A percentile compares a stretch with the other conserved stretches of the same genome.
These are phyloP conservation scores for Botrytis deweyae DNA, from an alignment of 2,329 filamentous ascomycete species.

Conservation along the genomic window DNA sequence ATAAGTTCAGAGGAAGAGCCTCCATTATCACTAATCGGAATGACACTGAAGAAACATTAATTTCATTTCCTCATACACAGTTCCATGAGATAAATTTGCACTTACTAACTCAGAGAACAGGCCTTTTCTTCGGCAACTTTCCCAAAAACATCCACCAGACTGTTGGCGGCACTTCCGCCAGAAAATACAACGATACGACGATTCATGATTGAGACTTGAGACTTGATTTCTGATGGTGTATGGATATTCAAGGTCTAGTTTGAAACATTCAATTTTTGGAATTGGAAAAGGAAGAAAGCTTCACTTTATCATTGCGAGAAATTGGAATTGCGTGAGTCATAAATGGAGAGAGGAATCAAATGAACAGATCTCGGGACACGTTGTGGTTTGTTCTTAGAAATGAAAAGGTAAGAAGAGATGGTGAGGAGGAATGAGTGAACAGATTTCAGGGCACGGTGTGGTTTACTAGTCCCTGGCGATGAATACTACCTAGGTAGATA, in stretches of 20 bases:
- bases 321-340: background rate
- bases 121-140: conserved; percentile 44
- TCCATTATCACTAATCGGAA: conserved; percentile 94
- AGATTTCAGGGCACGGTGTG: conserved; percentile 17
- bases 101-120: conserved; percentile 40
- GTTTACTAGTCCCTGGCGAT: background rate
- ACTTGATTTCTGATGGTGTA: background rate
- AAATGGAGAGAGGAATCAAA: background rate
- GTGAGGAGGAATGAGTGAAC: background rate
- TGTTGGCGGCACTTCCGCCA: conserved; percentile 92
- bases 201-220: conserved; percentile 23
- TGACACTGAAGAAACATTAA: conserved; percentile 63
- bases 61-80: background rate
- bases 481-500: background rate
- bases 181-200: conserved; percentile 74
- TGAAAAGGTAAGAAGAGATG: background rate
- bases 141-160: conserved; percentile 85
- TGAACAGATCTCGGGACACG: conserved; percentile 17
- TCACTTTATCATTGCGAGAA: background rate
- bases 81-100: conserved; percentile 8
- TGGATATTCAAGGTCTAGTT: background rate
- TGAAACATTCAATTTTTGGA: background rate
- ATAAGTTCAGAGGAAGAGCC: conserved; percentile 93
- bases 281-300: background rate
- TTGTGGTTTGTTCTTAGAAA: background rate